phyloP scores from a whole-genome alignment of 163 green algal species.

The Prototheca wickerhamii region DNA sequence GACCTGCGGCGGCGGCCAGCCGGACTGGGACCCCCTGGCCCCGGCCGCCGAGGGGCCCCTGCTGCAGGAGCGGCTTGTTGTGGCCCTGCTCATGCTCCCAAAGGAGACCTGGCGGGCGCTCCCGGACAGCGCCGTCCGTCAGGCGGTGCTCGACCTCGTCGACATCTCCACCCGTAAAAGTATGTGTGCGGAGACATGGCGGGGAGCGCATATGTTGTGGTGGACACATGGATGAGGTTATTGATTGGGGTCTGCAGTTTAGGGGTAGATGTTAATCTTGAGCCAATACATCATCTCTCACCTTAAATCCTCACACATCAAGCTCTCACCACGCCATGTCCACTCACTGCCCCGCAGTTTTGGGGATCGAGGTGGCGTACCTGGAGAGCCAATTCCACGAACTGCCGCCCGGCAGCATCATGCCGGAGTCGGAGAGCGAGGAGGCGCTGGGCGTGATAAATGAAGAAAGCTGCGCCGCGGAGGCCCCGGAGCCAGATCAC shows the following conservation, averaged over 20 bases:
- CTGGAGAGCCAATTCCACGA: slow-evolving; percentile 14
- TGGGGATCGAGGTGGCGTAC: slow-evolving; percentile 27
- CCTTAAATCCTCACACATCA: too few relatives aligned
- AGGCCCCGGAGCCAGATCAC: too few relatives aligned
- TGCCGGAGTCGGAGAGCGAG: too few relatives aligned
- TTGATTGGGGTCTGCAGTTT: too few relatives aligned
- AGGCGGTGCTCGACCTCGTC: slow-evolving; percentile 14
- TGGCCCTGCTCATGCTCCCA: slow-evolving; percentile 24
- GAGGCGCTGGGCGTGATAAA: too few relatives aligned
- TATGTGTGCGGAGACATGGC: too few relatives aligned
- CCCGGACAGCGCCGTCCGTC: background rate
- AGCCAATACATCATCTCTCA: too few relatives aligned
- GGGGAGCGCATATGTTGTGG: too few relatives aligned
- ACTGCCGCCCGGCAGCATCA: too few relatives aligned
- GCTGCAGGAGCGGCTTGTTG: slow-evolving; percentile 14
- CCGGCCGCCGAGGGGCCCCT: slow-evolving; percentile 16
- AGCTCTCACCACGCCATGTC: background rate
- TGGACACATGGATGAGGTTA: too few relatives aligned
- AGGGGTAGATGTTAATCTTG: too few relatives aligned
- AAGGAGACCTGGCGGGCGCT: slow-evolving; percentile 9
- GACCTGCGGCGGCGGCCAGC: slow-evolving; percentile 2
- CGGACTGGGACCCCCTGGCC: slow-evolving; percentile 1
- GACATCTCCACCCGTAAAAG: slow-evolving; percentile 8
- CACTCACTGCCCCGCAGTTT: slow-evolving; percentile 13
- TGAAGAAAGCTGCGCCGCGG: too few relatives aligned